phyloP scores from a whole-genome alignment of 2,329 filamentous ascomycete species.

The Xylariaceae sp. region DNA sequence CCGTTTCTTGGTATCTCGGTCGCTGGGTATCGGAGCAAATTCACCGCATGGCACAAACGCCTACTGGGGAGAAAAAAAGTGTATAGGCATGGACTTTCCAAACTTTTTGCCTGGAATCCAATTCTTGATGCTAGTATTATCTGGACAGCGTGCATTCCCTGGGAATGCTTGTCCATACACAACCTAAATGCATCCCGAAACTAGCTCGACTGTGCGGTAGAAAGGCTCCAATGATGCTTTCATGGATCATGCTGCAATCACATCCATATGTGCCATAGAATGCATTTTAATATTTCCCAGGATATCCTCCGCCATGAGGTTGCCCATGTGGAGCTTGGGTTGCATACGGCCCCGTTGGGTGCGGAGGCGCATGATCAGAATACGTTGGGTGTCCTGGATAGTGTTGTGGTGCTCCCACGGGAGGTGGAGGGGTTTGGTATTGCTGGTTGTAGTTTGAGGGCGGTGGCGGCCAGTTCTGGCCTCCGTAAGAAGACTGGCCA shows the following conservation, averaged over 20 bases:
- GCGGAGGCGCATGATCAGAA: slow-evolving; percentile 23
- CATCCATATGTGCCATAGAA: background rate
- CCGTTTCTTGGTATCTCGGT: slow-evolving; percentile 42
- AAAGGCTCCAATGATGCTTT: background rate
- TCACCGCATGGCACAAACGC: slow-evolving; percentile 24
- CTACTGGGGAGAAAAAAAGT: slow-evolving; percentile 35
- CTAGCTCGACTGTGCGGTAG: background rate
- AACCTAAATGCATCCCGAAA: slow-evolving; percentile 2
- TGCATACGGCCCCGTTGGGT: slow-evolving; percentile 24
- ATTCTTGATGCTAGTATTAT: too few species aligned
- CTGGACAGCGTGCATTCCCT: background rate
- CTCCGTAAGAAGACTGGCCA: slow-evolving; percentile 25
- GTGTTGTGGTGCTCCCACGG: slow-evolving; percentile 19
- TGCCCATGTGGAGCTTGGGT: slow-evolving; percentile 27
- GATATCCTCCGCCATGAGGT: slow-evolving; percentile 30
- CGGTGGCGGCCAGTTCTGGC: slow-evolving; percentile 28
- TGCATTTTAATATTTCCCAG: slow-evolving; percentile 27
- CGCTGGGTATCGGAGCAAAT: slow-evolving; percentile 33
- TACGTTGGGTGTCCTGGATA: slow-evolving; percentile 29
- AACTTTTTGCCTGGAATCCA: too few species aligned
- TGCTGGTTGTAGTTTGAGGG: slow-evolving; percentile 26
- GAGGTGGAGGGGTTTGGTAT: slow-evolving; percentile 22
- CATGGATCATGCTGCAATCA: background rate
- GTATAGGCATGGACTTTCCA: slow-evolving; percentile 24
- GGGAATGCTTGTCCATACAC: background rate